Base-by-base conservation (phyloP, 352 stramenopile species). In the Phytopythium oedochilum region DNA sequence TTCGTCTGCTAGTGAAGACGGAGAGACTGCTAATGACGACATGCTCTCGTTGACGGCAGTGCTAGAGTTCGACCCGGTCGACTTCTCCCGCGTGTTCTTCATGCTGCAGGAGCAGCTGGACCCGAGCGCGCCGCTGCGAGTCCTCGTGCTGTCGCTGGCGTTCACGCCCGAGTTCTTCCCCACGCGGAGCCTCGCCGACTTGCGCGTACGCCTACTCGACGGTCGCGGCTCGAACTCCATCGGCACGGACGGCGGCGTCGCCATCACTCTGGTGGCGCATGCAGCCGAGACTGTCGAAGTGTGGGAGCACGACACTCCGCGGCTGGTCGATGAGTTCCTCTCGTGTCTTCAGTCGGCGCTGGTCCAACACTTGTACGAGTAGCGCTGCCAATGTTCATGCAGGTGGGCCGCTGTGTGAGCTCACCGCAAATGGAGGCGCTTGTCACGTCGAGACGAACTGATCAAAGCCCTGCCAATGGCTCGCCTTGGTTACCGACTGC, bases 61-160 rank as follows among this genome's bases (percentile, higher is more conserved):
- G 34, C 61, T 80, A 28, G 73, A 83, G 31, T 83, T 76, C 56
- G 73, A 83, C 31, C 44, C 70, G 5, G 56, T 80, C 36, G 73
- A 79, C 20, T 83, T 79, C 45, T 71, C 67, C n/a, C 64, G 69
- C 6, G 63, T 69, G 22, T 66, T 75, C 64, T 80, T 83, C 58
- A 71, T 80, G 61, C 38, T 79, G 6, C 73, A 83, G 46, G 73
- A 83, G 53, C 72, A 83, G 46, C 58, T 60, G 26, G 58, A 75
- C 32, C 49, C 46, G 35, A 42, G 56, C 35, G 60, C 67, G 10
- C 57, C 70, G 22, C 60, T 83, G 39, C 67, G 60, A 20, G 77
- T 83, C 18, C 44, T 78, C 46, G 46, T 83, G 18, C 59, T 83
- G 15, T 57, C 29, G 18, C 50, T 83, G 22, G 47, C 60, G n/a